Evolutionary conservation across 768 basidiomycete species (phyloP), one percentile per base, ranked within the genome.

Genomic region (Pleurotus ostreatus): DNA sequence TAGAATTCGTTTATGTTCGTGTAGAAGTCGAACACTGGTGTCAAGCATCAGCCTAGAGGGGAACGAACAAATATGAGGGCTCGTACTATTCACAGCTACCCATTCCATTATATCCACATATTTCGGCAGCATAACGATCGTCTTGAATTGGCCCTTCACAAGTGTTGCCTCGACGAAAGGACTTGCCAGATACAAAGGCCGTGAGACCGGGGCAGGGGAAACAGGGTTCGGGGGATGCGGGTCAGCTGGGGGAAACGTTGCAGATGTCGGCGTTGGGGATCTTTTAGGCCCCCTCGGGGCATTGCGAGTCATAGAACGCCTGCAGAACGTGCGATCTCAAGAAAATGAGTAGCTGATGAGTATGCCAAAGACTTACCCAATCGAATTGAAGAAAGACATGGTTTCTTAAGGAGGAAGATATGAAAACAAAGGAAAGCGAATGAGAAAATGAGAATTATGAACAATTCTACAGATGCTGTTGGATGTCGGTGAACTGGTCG

Each of bases 71-170:
- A 16, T 45, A 49, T 44, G 7, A 43, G 44, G 55, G 23, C 23
- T 79, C 89, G 65, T 63, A 98, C 94, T 81, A 62, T 81, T 81
- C 49, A 81, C 77, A 26, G 81, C 80, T 38, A 98, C 94, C 94
- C 94, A 98, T 71, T 98, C 94, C 84, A 94, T 96, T 54, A 94
- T 89, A 71, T 97, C 93, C n/a, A 94, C 92, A 66, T 96, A 98
- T 68, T 96, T 97, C 15, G 97, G 97, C 30, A 95, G 81, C 77
- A 82, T 79, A 46, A 98, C 94, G 62, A 99, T 98, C 1, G 95
- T 98, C 74, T 98, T 98, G 78, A 98, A 98, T 69, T 94, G 96
- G 22, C 81, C 97, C 69, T 97, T 98, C 61, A 99, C 95, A 26
- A 99, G 80, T 0, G 96, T 93, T 1, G 95, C 93, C 66, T 97